Evolutionary conservation across 495 filamentous ascomycete species (phyloP), one percentile per base, ranked within the genome.

Genomic region (Penicillium robsamsonii): DNA sequence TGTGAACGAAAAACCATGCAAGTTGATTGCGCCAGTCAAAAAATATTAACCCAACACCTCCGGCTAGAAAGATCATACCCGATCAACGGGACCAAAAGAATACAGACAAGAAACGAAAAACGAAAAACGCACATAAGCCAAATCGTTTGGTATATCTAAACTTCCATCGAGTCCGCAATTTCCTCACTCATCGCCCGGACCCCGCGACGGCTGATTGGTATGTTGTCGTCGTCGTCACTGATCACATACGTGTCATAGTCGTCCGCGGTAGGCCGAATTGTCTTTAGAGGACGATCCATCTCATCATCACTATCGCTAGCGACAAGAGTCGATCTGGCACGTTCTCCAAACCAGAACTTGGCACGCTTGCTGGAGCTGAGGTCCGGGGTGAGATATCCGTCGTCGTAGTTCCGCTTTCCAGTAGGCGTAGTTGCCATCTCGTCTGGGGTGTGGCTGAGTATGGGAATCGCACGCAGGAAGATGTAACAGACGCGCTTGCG

Each of bases 401-500:
- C 79, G 53, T 81, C 79, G 62, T 74, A 70, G 42, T 71, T 70
- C 54, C 78, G 63, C 70, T 81, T 78, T 64, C 73, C 74, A 46
- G 66, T 74, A 55, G 67, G 78, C 37, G 64, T 78, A 7, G 73
- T 57, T 40, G 54, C 68, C 50, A 71, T 53, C 58, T 72, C 73
- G 61, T 73, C 78, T 46, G 58, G 86, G 76, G 66, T 81, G 60
- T 91, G 88, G 56, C 85, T 87, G 55, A 96, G 80, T 9, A 93
- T 87, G 8, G 90, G 91, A 35, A 96, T 79, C 10, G 90, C 92
- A 48, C 91, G 84, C 31, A 97, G 78, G 65, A 96, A 94, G 31
- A 98, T 73, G 69, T 97, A 97, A 63, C 90, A 93, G 20, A 98
- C 92, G n/a, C 94, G 83, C 76, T 97, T 98, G 63, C 84, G 81